Conservation (phyloP, 75 land plant species). For the Cunninghamia lanceolata region DNA sequence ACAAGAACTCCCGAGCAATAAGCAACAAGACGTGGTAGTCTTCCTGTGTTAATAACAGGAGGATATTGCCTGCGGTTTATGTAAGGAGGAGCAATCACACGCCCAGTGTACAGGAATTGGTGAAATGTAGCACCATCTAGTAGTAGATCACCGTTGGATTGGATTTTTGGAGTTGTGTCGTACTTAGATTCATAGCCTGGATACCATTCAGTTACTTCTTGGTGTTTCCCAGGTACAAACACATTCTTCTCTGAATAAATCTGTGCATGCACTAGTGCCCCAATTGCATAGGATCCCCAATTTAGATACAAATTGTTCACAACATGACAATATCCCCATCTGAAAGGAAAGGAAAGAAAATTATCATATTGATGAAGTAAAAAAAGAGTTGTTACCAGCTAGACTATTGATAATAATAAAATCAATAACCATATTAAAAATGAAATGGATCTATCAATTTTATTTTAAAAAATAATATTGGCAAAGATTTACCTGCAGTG, state of each 20-base stretch:
- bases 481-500: constrained; percentile 21
- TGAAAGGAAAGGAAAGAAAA: too few species aligned
- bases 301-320: constrained; percentile 40
- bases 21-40: background rate
- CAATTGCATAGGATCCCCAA: constrained; percentile 51
- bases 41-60: constrained; percentile 12
- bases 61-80: constrained; percentile 11
- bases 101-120: background rate
- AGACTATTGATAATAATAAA: too few species aligned
- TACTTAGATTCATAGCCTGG: constrained; percentile 17
- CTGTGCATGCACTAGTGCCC: constrained; percentile 31
- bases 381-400: too few species aligned
- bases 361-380: too few species aligned
- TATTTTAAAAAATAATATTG: too few species aligned
- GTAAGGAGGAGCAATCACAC: constrained; percentile 20
- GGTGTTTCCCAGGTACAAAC: constrained; percentile 19
- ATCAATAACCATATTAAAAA: too few species aligned
- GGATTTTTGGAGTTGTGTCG: constrained; percentile 26
- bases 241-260: constrained; percentile 40
- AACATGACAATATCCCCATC: background rate
- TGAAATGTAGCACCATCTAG: constrained; percentile 16
- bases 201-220: background rate
- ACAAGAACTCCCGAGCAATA: background rate
- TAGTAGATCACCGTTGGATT: constrained; percentile 27
- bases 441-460: too few species aligned